These are phyloP conservation scores for Ampelomyces quisqualis DNA, from an alignment of 2,329 filamentous ascomycete genomes.

Conservation along the genomic window DNA sequence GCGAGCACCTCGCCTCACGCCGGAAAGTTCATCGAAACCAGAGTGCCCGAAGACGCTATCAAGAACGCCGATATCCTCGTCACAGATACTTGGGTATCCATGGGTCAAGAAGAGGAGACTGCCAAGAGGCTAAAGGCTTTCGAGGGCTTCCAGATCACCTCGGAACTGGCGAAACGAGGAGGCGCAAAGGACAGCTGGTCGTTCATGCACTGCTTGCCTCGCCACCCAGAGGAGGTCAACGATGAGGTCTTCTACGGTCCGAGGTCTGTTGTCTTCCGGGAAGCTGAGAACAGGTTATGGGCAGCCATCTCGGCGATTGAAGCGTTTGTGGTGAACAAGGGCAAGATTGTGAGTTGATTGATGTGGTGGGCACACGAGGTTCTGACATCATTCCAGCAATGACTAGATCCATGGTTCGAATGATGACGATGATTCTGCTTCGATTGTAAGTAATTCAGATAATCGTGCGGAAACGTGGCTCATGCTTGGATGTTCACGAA, in stretches of 20 bases:
- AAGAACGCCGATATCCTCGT: slow-evolving; percentile 86
- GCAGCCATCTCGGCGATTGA: slow-evolving; percentile 82
- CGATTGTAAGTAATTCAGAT: too few relatives aligned
- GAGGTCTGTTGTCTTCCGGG: slow-evolving; percentile 83
- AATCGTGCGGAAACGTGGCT: too few relatives aligned
- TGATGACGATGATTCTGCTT: slow-evolving; percentile 1
- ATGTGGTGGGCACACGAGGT: not conserved
- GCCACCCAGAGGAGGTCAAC: slow-evolving; percentile 87
- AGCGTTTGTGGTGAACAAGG: slow-evolving; percentile 92
- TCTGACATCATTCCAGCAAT: slow-evolving; percentile 8
- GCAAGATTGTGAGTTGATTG: slow-evolving; percentile 59
- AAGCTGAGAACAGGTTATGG: slow-evolving; percentile 94
- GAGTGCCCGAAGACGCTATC: slow-evolving; percentile 78
- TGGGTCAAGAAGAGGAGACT: slow-evolving; percentile 91
- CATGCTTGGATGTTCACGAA: too few relatives aligned
- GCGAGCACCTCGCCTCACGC: slow-evolving; percentile 57
- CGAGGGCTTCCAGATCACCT: slow-evolving; percentile 86
- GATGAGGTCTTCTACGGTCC: slow-evolving; percentile 93
- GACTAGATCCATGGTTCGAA: slow-evolving; percentile 34
- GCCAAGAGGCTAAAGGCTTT: slow-evolving; percentile 78
- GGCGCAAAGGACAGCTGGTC: slow-evolving; percentile 89
- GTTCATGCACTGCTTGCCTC: slow-evolving; percentile 97
- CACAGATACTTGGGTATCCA: slow-evolving; percentile 97
- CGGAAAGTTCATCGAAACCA: slow-evolving; percentile 73
- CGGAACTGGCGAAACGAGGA: slow-evolving; percentile 76